Evolutionary conservation across 2,329 filamentous ascomycete genomes (phyloP).

Genomic region (Hymenoscyphus repandus): DNA sequence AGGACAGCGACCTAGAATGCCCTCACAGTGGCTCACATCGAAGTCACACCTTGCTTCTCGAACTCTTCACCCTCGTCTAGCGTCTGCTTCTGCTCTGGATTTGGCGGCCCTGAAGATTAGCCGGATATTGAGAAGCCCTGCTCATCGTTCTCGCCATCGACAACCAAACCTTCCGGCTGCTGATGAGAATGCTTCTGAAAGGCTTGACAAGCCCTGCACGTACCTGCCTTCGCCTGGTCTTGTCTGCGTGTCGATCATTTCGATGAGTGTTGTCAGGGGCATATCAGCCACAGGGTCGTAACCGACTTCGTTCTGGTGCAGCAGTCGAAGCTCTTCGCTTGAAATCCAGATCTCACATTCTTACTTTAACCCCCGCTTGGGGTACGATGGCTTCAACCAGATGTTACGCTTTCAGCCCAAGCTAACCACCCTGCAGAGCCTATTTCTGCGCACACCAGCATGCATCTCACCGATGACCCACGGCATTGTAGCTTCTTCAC

Average conservation of each 20-base stretch:
- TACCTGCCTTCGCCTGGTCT: constrained; percentile 10
- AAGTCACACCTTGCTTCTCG: no score
- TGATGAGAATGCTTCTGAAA: background rate
- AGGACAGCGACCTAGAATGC: no score
- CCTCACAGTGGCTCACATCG: no score
- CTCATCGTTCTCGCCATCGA: background rate
- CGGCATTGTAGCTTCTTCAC: background rate
- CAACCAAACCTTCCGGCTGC: background rate
- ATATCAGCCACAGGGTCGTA: constrained; percentile 6
- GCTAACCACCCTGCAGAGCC: constrained; percentile 1
- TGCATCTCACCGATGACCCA: background rate
- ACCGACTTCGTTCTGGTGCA: background rate
- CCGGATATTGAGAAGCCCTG: background rate
- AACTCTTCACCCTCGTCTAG: no score
- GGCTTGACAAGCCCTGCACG: constrained; percentile 5
- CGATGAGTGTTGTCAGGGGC: background rate
- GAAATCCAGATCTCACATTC: background rate
- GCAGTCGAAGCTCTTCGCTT: background rate
- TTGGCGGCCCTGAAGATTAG: no score
- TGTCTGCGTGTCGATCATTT: constrained; percentile 14
- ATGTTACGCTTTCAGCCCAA: background rate
- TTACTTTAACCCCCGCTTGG: background rate
- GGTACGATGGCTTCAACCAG: constrained; percentile 5
- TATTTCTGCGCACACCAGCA: constrained; percentile 3
- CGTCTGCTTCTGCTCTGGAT: no score